Percentiles rank a stretch among this genome's conserved stretches.
Conservation (phyloP, 495 filamentous ascomycete genomes). For the Chaetomium fimeti region DNA sequence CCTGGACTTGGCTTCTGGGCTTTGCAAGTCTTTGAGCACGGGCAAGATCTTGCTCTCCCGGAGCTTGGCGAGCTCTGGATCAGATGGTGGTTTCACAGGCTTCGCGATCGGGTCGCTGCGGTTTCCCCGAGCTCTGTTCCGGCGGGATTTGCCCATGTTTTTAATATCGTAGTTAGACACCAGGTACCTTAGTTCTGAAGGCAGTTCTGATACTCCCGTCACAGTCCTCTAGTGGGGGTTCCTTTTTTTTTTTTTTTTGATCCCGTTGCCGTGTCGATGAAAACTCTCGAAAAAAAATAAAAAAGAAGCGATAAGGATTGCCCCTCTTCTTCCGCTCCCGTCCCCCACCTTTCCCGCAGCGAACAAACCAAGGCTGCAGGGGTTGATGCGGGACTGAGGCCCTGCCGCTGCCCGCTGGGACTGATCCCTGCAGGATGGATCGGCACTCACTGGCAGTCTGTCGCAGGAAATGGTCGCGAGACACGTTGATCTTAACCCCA, state of each 20-base stretch:
- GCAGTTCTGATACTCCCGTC: no score
- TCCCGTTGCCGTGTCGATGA: constrained; percentile 2
- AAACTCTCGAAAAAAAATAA: constrained; percentile 7
- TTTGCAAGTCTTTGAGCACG: constrained; percentile 55
- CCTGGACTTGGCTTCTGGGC: constrained; percentile 52
- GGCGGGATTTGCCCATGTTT: constrained; percentile 47
- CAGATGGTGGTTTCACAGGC: constrained; percentile 52
- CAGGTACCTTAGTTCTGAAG: no score
- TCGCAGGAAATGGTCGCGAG: no score
- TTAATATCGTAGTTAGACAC: no score
- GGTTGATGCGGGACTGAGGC: no score
- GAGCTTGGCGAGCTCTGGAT: constrained; percentile 56
- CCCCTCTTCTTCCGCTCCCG: constrained; percentile 12
- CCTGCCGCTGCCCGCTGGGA: no score
- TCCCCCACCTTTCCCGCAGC: not conserved
- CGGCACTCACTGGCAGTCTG: no score
- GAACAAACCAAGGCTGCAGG: no score
- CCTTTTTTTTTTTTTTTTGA: no score
- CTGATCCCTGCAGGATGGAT: no score
- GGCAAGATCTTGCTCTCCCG: constrained; percentile 58
- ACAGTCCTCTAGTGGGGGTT: no score
- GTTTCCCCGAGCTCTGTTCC: constrained; percentile 39
- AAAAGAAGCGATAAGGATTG: constrained; percentile 8
- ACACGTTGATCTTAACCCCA: no score
- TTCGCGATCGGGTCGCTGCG: constrained; percentile 50